Evolutionary conservation across 306 rosid genomes (phyloP).

Genomic region (Argentina anserina): DNA sequence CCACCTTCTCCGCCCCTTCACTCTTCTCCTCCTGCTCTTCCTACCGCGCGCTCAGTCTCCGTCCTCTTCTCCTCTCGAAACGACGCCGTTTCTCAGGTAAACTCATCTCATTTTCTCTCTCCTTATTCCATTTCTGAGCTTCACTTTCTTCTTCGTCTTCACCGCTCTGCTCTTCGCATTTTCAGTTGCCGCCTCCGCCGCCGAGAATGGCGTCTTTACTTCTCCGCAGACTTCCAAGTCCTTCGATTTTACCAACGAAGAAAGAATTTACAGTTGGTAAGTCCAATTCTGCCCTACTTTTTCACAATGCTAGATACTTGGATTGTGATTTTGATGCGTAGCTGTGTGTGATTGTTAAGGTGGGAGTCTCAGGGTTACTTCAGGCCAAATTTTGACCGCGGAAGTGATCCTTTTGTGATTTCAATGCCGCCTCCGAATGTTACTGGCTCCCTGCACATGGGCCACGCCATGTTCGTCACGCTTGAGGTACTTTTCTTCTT

Average conservation of each 20-base stretch:
- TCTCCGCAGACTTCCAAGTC: slow-evolving; percentile 75
- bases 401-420: slow-evolving; percentile 78
- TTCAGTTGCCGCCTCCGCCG: slow-evolving; percentile 49
- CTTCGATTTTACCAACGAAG: slow-evolving; percentile 77
- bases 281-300: not conserved
- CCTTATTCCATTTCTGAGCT: not conserved
- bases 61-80: slow-evolving; percentile 34
- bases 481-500: slow-evolving; percentile 57
- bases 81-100: slow-evolving; percentile 34
- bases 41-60: slow-evolving; percentile 11
- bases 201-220: slow-evolving; percentile 62
- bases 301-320: not conserved
- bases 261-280: slow-evolving; percentile 86
- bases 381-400: slow-evolving; percentile 64
- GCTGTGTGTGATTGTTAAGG: slow-evolving; percentile 43
- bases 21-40: slow-evolving; percentile 29
- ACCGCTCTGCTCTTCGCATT: slow-evolving; percentile 13
- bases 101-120: not conserved
- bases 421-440: slow-evolving; percentile 99
- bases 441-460: slow-evolving; percentile 97
- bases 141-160: slow-evolving; percentile 24
- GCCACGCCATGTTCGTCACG: slow-evolving; percentile 97
- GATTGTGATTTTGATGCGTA: not conserved
- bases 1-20: slow-evolving; percentile 31
- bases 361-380: slow-evolving; percentile 98